Conservation (phyloP, 257 asterid genomes). For the Solanum dulcamara region DNA sequence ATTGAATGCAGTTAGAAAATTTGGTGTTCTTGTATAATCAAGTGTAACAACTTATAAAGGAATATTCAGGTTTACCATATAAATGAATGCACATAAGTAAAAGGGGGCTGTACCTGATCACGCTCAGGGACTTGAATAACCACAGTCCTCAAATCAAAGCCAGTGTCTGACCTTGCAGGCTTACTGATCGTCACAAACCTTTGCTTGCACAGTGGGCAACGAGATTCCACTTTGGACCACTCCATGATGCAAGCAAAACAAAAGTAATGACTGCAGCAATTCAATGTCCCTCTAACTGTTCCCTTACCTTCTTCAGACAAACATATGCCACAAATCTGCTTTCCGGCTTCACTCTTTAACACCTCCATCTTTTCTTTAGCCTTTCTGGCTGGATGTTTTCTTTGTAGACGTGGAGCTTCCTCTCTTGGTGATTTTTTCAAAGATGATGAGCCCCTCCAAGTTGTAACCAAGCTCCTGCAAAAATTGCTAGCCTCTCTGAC, state of each 20-base stretch:
- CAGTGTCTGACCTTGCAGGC: slow-evolving; percentile 38
- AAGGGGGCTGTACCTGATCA: slow-evolving; percentile 54
- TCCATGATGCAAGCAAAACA: slow-evolving; percentile 93
- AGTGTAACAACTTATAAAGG: not conserved
- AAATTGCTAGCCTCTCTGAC: slow-evolving; percentile 56
- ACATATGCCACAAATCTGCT: slow-evolving; percentile 89
- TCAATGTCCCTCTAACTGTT: slow-evolving; percentile 56
- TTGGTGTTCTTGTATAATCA: not conserved
- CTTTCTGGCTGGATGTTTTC: slow-evolving; percentile 35
- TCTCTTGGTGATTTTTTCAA: slow-evolving; percentile 19
- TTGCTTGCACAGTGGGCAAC: slow-evolving; percentile 93
- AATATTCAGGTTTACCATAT: not conserved
- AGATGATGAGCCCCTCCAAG: slow-evolving; percentile 38
- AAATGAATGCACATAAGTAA: not conserved
- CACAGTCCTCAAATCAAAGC: slow-evolving; percentile 37
- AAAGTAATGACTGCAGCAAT: slow-evolving; percentile 82
- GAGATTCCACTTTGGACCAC: slow-evolving; percentile 95
- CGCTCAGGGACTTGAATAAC: slow-evolving; percentile 69
- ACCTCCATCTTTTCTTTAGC: slow-evolving; percentile 63
- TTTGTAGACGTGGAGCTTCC: slow-evolving; percentile 21
- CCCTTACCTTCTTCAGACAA: slow-evolving; percentile 75
- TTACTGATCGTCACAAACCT: slow-evolving; percentile 61
- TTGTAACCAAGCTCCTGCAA: slow-evolving; percentile 24
- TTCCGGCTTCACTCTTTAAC: slow-evolving; percentile 43
- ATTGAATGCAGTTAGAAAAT: not conserved